Base-by-base conservation (phyloP, 2,329 filamentous ascomycete genomes). In the Zymoseptoria tritici region DNA sequence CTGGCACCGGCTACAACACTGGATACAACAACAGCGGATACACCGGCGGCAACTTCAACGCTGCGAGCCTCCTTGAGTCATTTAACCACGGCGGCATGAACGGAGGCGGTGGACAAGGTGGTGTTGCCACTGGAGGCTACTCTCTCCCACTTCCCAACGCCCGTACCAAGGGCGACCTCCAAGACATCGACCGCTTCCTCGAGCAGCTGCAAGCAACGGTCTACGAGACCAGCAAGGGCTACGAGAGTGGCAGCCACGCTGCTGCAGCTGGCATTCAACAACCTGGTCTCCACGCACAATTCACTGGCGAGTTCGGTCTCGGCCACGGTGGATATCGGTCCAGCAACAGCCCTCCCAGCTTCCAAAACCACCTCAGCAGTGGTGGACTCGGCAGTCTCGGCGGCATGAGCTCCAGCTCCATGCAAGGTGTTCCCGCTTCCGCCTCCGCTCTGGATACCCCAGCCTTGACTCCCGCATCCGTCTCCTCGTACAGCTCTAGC, bases 161-260 rank as follows among this genome's bases (percentile, higher is more conserved):
- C 58, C 87, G 93, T 71, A 97, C 92, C 54, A 96, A 97, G 82
- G 91, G 86, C 73, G 94, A 99, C 73, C 81, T 99, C 51, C 80
- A 96, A 73, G 91, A 96, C 73, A 92, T 97, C 70, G 94, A 97
- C 74, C 89, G 91, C 71, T 90, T 97, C 74, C 84, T 99, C 58
- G 91, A 96, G 77, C 91, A 97, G 77, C 93, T 97, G 81, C 92
- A 97, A 77, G 87, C 88, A 65, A 97, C 93, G 52, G 91, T 97
- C 54, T 97, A 97, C 73, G 94, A 97, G 77, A 96, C 88, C 74
- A 87, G 91, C 58, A 66, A 63, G 55, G 62, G 60, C 56, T 97
- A 97, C 72, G 94, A 97, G 77, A 96, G 88, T 74, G 87, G 91
- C 57, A 71, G 69, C 56, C 87, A 91, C 55, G 87, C 91, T 31